Evolutionary conservation across 1,139 yeast genomes (phyloP).

Genomic region (Protomyces inundatus): DNA sequence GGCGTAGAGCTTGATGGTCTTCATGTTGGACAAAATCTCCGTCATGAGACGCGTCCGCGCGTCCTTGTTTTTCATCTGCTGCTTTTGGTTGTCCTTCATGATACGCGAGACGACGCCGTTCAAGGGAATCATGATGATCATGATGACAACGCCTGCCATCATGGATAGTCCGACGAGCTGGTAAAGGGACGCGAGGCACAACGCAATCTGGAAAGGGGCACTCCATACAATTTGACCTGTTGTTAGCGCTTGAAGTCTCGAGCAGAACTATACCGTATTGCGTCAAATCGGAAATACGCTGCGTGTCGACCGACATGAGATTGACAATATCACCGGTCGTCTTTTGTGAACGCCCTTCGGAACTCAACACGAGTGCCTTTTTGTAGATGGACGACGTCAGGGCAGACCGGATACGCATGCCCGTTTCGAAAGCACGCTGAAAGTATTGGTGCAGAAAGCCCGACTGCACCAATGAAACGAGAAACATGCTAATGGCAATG

Average conservation of each 20-base stretch:
- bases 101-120: slow-evolving; percentile 67
- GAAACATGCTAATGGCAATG: slow-evolving; percentile 79
- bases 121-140: slow-evolving; percentile 78
- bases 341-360: slow-evolving; percentile 71
- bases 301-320: slow-evolving; percentile 74
- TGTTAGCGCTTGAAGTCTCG: neutral
- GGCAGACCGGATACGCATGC: slow-evolving; percentile 82
- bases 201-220: slow-evolving; percentile 84
- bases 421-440: slow-evolving; percentile 79
- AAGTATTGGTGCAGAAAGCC: slow-evolving; percentile 86
- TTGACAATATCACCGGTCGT: slow-evolving; percentile 97
- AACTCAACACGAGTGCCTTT: slow-evolving; percentile 73
- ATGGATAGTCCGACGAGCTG: slow-evolving; percentile 76
- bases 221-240: slow-evolving; percentile 73
- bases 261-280: slow-evolving; percentile 52
- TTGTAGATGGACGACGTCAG: slow-evolving; percentile 73
- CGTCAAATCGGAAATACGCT: slow-evolving; percentile 82
- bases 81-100: slow-evolving; percentile 73
- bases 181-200: slow-evolving; percentile 74
- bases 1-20: slow-evolving; percentile 84
- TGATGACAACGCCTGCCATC: slow-evolving; percentile 94
- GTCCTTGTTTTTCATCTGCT: slow-evolving; percentile 64
- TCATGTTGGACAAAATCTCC: slow-evolving; percentile 85
- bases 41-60: slow-evolving; percentile 68
- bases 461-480: slow-evolving; percentile 77